Conservation (phyloP, 1,139 yeast species). For the Saccharomyces pastorianus region DNA sequence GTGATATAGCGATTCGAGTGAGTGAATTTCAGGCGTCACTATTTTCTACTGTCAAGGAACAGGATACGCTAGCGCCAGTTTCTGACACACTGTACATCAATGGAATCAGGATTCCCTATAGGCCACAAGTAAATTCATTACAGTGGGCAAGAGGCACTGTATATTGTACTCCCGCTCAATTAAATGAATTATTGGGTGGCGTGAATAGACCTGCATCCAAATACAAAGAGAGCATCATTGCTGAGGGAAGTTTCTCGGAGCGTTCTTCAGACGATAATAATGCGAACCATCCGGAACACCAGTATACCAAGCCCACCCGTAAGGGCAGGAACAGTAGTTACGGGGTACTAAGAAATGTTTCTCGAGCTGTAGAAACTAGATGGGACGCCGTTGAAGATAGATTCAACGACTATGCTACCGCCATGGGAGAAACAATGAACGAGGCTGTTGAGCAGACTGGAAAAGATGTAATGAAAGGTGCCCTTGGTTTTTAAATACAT, state of each 20-base stretch:
- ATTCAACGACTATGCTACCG: constrained; percentile 51
- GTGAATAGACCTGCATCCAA: constrained; percentile 49
- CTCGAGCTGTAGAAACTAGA: constrained; percentile 45
- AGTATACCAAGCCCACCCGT: constrained; percentile 46
- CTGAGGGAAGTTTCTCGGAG: constrained; percentile 45
- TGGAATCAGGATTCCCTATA: constrained; percentile 55
- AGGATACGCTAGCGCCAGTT: constrained; percentile 21
- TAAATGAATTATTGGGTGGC: constrained; percentile 52
- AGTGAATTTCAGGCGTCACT: constrained; percentile 51
- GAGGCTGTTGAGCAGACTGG: constrained; percentile 47
- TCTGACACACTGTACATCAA: constrained; percentile 52
- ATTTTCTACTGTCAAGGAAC: constrained; percentile 39
- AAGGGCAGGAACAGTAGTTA: constrained; percentile 33
- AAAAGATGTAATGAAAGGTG: constrained; percentile 44
- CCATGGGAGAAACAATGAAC: constrained; percentile 45
- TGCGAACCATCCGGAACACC: constrained; percentile 23
- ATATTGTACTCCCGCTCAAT: constrained; percentile 50
- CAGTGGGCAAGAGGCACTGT: constrained; percentile 84
- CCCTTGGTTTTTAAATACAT: constrained; percentile 41
- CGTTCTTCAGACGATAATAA: constrained; percentile 1
- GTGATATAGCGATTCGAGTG: constrained; percentile 62
- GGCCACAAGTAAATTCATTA: constrained; percentile 73
- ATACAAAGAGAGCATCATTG: constrained; percentile 48
- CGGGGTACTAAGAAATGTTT: constrained; percentile 35
- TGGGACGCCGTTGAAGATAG: constrained; percentile 49